A percentile compares a stretch with the other conserved stretches of the same genome.
phyloP scores from a whole-genome alignment of 495 filamentous ascomycete genomes.

The Penicillium riverlandense region DNA sequence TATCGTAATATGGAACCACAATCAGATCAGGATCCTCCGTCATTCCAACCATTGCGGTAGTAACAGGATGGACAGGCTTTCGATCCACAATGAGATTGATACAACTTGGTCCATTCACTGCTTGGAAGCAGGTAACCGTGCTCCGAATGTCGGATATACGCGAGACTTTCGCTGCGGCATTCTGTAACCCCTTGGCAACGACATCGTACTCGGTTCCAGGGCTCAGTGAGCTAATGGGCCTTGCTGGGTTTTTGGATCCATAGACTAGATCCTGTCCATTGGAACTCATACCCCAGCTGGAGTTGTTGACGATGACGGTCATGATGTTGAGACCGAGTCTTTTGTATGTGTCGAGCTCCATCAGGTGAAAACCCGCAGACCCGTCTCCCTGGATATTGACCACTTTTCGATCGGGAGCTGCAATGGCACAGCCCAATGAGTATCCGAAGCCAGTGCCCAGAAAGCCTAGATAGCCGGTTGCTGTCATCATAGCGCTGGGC shows the following conservation, averaged over 20 bases:
- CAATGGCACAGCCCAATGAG: conserved; percentile 15
- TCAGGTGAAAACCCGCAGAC: conserved; percentile 20
- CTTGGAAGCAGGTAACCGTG: conserved; percentile 8
- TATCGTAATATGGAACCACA: conserved; percentile 23
- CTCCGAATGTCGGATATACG: conserved; percentile 5
- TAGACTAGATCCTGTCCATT: conserved; percentile 23
- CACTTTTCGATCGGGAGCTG: conserved; percentile 13
- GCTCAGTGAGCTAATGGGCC: conserved; percentile 15
- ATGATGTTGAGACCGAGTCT: conserved; percentile 16
- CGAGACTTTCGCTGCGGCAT: conserved; percentile 6
- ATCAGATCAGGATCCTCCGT: conserved; percentile 14
- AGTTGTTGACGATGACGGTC: conserved; percentile 22
- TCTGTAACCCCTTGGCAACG: conserved; percentile 18
- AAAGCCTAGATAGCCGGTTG: conserved; percentile 19
- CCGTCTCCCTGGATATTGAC: conserved; percentile 21
- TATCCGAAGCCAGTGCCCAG: conserved; percentile 22
- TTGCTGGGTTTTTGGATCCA: conserved; percentile 6
- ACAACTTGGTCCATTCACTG: conserved; percentile 10
- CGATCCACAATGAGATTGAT: conserved; percentile 18
- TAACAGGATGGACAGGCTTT: conserved; percentile 22
- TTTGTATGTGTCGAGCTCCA: conserved; percentile 24
- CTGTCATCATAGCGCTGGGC: conserved; percentile 10
- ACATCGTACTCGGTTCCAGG: conserved; percentile 16
- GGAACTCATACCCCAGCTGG: conserved; percentile 21
- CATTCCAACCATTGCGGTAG: conserved; percentile 17